Evolutionary conservation across 2,329 filamentous ascomycete genomes (phyloP).

Genomic region (Xylaria sp.): DNA sequence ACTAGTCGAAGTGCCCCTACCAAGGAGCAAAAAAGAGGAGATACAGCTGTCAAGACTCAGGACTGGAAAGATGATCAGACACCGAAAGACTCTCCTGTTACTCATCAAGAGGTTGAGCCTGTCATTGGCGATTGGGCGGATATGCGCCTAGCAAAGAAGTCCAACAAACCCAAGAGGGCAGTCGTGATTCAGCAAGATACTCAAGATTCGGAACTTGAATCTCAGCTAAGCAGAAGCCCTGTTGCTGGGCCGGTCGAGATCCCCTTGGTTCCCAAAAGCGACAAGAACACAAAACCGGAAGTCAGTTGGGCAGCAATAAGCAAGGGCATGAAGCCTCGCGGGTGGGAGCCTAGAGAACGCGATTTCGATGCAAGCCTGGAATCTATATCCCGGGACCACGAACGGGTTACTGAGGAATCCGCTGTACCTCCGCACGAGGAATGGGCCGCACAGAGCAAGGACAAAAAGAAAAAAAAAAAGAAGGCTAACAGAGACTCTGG

Average conservation of each 20-base stretch:
- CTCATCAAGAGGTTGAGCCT: slow-evolving; percentile 37
- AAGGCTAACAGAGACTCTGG: slow-evolving; percentile 47
- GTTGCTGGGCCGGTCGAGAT: slow-evolving; percentile 31
- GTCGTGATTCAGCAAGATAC: slow-evolving; percentile 43
- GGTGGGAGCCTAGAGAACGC: slow-evolving; percentile 17
- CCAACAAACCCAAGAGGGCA: slow-evolving; percentile 46
- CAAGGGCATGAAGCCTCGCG: slow-evolving; percentile 26
- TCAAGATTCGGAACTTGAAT: slow-evolving; percentile 11
- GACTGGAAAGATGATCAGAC: slow-evolving; percentile 43
- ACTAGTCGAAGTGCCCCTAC: background rate
- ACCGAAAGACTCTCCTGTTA: slow-evolving; percentile 37
- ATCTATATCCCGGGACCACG: slow-evolving; percentile 29
- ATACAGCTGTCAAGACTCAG: slow-evolving; percentile 53
- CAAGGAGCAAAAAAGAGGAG: slow-evolving; percentile 43
- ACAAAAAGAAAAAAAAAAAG: slow-evolving; percentile 59
- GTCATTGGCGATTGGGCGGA: slow-evolving; percentile 45
- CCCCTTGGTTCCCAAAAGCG: slow-evolving; percentile 32
- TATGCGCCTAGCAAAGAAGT: slow-evolving; percentile 41
- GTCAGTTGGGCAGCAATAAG: slow-evolving; percentile 32
- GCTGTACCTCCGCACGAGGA: slow-evolving; percentile 37
- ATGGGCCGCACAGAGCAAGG: slow-evolving; percentile 53
- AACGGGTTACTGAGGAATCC: slow-evolving; percentile 33
- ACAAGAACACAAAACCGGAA: slow-evolving; percentile 20
- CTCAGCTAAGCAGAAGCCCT: background rate
- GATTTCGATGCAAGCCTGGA: background rate